Conservation (phyloP, 331 rosid genomes). For the Rhamnella rubrinervis region DNA sequence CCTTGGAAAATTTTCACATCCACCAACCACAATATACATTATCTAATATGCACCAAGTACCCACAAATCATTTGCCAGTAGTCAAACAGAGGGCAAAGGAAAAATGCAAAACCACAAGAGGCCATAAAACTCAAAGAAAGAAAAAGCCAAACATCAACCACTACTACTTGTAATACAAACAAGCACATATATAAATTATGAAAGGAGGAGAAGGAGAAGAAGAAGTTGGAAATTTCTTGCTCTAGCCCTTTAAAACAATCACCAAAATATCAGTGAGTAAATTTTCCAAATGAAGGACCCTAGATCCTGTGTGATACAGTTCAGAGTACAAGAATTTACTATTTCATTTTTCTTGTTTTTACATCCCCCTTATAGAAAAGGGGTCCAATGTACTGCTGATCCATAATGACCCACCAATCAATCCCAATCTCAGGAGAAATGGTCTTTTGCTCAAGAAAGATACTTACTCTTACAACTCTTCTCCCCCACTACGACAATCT, state of each 20-base stretch:
- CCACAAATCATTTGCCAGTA: constrained; percentile 21
- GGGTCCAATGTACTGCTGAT: constrained; percentile 20
- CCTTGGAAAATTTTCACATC: not conserved
- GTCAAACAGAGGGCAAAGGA: constrained; percentile 1
- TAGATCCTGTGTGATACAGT: constrained; percentile 12
- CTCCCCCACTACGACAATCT: constrained; percentile 26
- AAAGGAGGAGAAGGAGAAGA: not conserved
- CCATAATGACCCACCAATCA: constrained; percentile 22
- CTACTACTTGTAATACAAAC: constrained; percentile 10
- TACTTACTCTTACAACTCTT: constrained; percentile 23
- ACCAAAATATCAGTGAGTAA: not conserved
- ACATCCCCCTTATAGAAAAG: not conserved
- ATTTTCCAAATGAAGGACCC: constrained; percentile 18
- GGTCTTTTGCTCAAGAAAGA: constrained; percentile 29
- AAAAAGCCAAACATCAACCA: constrained; percentile 5
- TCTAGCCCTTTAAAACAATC: constrained; percentile 14
- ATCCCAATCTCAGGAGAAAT: constrained; percentile 21
- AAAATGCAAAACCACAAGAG: constrained; percentile 13
- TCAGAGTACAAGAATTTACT: constrained; percentile 8
- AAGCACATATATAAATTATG: not conserved
- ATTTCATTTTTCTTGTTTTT: not conserved
- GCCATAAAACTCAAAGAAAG: not conserved
- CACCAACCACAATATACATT: not conserved
- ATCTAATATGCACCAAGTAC: no score
- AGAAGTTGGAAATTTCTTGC: constrained; percentile 8